Base-by-base conservation (phyloP, 805 yeast genomes). In the Yamadazyma nakazawae region DNA sequence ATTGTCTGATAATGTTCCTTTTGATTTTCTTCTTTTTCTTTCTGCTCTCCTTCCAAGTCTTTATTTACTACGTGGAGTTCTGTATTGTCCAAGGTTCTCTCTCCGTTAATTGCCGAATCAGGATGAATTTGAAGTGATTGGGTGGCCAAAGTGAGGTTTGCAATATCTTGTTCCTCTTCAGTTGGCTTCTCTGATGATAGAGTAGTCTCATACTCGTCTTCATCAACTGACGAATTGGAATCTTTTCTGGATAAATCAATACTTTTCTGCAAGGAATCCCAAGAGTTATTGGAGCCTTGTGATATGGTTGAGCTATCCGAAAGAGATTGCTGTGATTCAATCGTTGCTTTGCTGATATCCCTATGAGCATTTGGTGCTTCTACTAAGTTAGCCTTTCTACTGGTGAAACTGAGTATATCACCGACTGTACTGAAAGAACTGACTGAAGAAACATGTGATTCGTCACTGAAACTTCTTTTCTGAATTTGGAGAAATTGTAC, bases 401-500 rank as follows among this genome's bases (percentile, higher is more conserved):
- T 37, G 9, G 52, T 45, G 24, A 56, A 52, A 38, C 57, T 60
- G 50, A 61, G 49, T 18, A 62, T 52, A 37, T 67, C 73, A 1
- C 68, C 70, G 14, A 63, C 53, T 1, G 72, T 61, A 48, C 70
- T 66, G 46, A 67, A 64, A 0, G 70, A 62, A 48, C 72, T 66
- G 11, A 68, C 64, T 0, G 74, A 65, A 5, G 73, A 67, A 1
- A 66, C 70, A 16, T 56, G 60, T 1, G 74, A 67, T 43, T 70
- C 73, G 30, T 70, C 74, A 37, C 74, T 68, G 47, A 67, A 65
- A 10, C 59, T 58, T 42, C 75, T 48, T 37, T 60, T 58, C 39
- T 49, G 52, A 32, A 52, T 47, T 19, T 48, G 51, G 17, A 52
- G 47, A 10, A 44, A 37, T 14, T 46, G 46, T 1, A 41, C 45